phyloP scores from a whole-genome alignment of 129 eudicot species.

The Arctium lappa region DNA sequence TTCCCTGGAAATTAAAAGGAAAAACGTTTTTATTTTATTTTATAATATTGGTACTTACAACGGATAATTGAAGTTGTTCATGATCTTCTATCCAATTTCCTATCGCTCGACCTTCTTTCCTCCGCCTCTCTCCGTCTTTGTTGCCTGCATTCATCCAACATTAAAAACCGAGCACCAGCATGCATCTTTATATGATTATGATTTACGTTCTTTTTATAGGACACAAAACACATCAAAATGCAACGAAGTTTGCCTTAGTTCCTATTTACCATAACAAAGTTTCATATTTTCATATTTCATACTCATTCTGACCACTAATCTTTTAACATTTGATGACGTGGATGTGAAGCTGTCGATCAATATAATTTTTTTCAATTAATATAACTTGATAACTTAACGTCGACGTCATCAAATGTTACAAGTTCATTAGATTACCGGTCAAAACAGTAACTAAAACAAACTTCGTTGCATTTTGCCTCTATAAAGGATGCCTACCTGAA shows the following conservation, averaged over 20 bases:
- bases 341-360: too few relatives aligned
- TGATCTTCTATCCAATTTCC: constrained; percentile 52
- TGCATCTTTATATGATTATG: neutral
- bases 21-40: neutral
- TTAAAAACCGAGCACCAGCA: neutral
- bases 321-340: too few relatives aligned
- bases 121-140: constrained; percentile 89
- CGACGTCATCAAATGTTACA: too few relatives aligned
- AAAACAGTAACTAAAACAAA: too few relatives aligned
- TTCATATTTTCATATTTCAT: too few relatives aligned
- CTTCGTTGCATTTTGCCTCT: too few relatives aligned
- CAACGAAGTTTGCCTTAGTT: neutral
- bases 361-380: too few relatives aligned
- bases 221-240: neutral
- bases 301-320: too few relatives aligned
- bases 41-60: neutral
- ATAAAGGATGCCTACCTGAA: neutral
- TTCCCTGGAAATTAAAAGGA: neutral
- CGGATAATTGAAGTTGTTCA: constrained; percentile 10
- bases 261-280: too few relatives aligned
- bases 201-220: neutral
- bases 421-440: too few relatives aligned
- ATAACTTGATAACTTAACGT: too few relatives aligned
- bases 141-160: constrained; percentile 54
- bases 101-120: constrained; percentile 60